phyloP scores from a whole-genome alignment of 345 rosid species.

The Bretschneidera sinensis region DNA sequence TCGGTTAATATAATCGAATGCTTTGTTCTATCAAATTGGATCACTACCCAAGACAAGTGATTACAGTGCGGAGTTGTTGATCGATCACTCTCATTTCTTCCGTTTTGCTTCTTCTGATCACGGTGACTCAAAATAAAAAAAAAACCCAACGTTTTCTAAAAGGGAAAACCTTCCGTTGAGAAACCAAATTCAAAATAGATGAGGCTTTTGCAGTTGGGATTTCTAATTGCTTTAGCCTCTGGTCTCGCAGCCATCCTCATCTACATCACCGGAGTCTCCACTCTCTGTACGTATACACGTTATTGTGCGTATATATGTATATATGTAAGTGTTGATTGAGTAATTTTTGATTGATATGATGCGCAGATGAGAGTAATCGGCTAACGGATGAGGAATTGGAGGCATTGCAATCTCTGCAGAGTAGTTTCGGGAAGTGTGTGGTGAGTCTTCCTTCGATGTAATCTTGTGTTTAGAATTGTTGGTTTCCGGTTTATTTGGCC shows the following conservation, averaged over 20 bases:
- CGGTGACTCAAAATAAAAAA: not conserved
- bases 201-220: constrained; percentile 62
- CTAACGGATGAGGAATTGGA: constrained; percentile 61
- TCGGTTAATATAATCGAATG: too few relatives aligned
- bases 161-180: too few relatives aligned
- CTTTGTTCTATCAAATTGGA: too few relatives aligned
- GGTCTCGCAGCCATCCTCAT: constrained; percentile 72
- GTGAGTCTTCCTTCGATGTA: constrained; percentile 34
- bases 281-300: constrained; percentile 38
- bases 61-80: not conserved
- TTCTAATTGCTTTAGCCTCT: constrained; percentile 55
- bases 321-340: constrained; percentile 9
- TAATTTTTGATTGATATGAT: constrained; percentile 9
- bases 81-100: not conserved
- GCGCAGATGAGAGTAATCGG: constrained; percentile 43
- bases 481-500: too few relatives aligned
- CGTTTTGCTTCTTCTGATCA: not conserved
- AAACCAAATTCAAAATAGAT: constrained; percentile 26
- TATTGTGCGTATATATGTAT: constrained; percentile 5
- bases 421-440: constrained; percentile 77
- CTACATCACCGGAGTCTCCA: constrained; percentile 72
- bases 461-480: too few relatives aligned
- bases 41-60: too few relatives aligned
- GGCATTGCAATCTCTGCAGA: constrained; percentile 63
- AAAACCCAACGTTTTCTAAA: too few relatives aligned